Evolutionary conservation across 2,329 filamentous ascomycete genomes (phyloP).

Genomic region (Pseudocercospora ulei): DNA sequence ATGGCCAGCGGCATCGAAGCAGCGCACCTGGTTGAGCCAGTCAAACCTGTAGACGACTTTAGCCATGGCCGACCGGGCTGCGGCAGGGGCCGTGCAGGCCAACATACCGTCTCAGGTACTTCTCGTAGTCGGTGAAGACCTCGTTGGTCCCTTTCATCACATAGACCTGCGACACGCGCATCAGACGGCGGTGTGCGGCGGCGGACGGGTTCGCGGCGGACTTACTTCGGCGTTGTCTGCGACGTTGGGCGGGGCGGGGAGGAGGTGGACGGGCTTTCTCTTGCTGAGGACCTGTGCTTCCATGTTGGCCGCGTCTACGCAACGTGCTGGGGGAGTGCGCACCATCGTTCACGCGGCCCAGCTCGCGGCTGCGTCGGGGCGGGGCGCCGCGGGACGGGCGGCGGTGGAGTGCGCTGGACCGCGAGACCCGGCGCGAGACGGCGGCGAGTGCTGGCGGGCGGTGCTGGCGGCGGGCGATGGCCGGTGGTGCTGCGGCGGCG

Average conservation of each 20-base stretch:
- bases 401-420: no score
- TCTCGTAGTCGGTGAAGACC: slow-evolving; percentile 78
- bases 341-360: slow-evolving; percentile 24
- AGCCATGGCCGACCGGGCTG: slow-evolving; percentile 9
- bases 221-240: slow-evolving; percentile 76
- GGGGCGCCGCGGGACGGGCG: slow-evolving; percentile 2
- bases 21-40: slow-evolving; percentile 76
- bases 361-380: slow-evolving; percentile 21
- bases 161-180: slow-evolving; percentile 60
- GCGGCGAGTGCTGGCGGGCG: no score
- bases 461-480: no score
- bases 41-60: slow-evolving; percentile 55
- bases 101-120: slow-evolving; percentile 69
- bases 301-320: slow-evolving; percentile 20
- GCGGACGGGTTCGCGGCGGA: slow-evolving; percentile 12
- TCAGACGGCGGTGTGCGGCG: slow-evolving; percentile 24
- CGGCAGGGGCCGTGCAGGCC: not conserved
- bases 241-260: slow-evolving; percentile 60
- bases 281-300: slow-evolving; percentile 75
- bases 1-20: not conserved
- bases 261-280: slow-evolving; percentile 81
- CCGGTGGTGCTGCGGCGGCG: no score
- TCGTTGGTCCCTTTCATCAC: slow-evolving; percentile 83
- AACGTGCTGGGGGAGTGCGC: slow-evolving; percentile 14
- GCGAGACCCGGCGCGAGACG: no score